phyloP scores from a whole-genome alignment of 78 protist species.

The Dictyostelium discoideum region dicty_2.7 NC_007088.5:7602001-7602500 shows the following conservation, averaged over 20 bases:
- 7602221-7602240: slow-evolving; percentile 38
- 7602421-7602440: slow-evolving; percentile 65
- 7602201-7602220: slow-evolving; percentile 43
- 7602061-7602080: slow-evolving; percentile 53
- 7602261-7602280: neutral
- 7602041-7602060: slow-evolving; percentile 34
- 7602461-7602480: slow-evolving; percentile 29
- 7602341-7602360: slow-evolving; percentile 44
- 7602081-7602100: neutral
- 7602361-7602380: slow-evolving; percentile 33
- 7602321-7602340: slow-evolving; percentile 56
- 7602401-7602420: slow-evolving; percentile 13
- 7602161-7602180: neutral
- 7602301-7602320: slow-evolving; percentile 51
- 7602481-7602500: slow-evolving; percentile 28
- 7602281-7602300: slow-evolving; percentile 57
- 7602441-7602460: slow-evolving; percentile 23
- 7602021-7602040: neutral
- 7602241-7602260: neutral
- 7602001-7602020: neutral
- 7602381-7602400: slow-evolving; percentile 49
- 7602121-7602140: neutral
- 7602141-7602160: neutral
- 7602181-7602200: slow-evolving; percentile 10
- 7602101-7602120: neutral